phyloP scores from a whole-genome alignment of 2,329 filamentous ascomycete species.

The Ceratocystis colombiana region DNA sequence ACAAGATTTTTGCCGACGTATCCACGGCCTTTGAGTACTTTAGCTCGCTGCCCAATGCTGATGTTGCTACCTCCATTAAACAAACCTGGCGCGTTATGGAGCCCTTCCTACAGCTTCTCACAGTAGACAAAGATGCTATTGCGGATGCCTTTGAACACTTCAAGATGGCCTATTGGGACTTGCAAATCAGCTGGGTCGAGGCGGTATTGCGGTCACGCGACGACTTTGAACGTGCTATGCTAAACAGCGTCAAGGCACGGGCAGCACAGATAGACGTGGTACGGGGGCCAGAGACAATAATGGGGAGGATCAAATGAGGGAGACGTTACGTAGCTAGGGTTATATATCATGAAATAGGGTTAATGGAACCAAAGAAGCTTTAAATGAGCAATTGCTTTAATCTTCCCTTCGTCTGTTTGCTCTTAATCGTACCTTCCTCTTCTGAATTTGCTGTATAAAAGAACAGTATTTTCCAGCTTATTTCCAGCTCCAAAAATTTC shows the following conservation, averaged over 20 bases:
- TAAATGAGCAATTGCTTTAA: neutral
- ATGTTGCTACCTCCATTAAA: slow-evolving; percentile 66
- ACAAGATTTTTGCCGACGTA: slow-evolving; percentile 90
- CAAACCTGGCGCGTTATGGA: slow-evolving; percentile 88
- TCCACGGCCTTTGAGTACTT: slow-evolving; percentile 87
- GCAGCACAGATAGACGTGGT: slow-evolving; percentile 78
- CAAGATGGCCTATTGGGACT: slow-evolving; percentile 82
- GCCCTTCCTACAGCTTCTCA: slow-evolving; percentile 68
- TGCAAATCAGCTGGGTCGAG: slow-evolving; percentile 93
- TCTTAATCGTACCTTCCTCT: neutral
- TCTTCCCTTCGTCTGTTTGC: neutral
- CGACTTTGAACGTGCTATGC: slow-evolving; percentile 85
- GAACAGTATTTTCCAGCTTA: neutral
- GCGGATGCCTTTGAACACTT: slow-evolving; percentile 72
- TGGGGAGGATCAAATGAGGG: slow-evolving; percentile 73
- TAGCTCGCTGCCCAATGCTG: slow-evolving; percentile 56
- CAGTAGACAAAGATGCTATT: slow-evolving; percentile 60
- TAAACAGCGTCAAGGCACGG: slow-evolving; percentile 75
- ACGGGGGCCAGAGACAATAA: slow-evolving; percentile 79
- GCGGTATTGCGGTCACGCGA: slow-evolving; percentile 75
- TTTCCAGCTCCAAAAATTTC: neutral
- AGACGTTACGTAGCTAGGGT: neutral
- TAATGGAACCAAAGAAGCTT: neutral
- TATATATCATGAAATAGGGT: slow-evolving; percentile 15
- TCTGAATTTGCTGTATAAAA: neutral